A percentile compares a stretch with the other conserved stretches of the same genome.
Evolutionary conservation across 495 filamentous ascomycete species (phyloP).

Genomic region (Bacidia rubella): DNA sequence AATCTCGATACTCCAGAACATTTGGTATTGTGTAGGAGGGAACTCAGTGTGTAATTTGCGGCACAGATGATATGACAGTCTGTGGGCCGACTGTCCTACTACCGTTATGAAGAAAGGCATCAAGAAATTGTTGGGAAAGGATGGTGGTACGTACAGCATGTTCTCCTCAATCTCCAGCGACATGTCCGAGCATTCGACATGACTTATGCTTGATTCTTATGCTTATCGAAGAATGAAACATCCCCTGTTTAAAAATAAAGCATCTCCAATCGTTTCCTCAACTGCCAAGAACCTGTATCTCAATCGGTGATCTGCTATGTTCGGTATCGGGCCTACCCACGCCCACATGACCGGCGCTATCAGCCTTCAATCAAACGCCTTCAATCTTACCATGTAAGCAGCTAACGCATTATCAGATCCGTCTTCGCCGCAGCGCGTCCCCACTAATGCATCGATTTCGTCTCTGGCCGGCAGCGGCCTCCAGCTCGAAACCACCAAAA

Average conservation of each 20-base stretch:
- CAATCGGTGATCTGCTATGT: background rate
- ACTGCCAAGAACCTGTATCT: background rate
- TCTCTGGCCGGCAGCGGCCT: background rate
- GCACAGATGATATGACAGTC: background rate
- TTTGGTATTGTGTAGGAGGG: background rate
- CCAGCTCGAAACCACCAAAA: conserved; percentile 2
- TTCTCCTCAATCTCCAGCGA: background rate
- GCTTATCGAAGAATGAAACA: background rate
- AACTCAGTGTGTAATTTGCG: background rate
- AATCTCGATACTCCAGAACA: background rate
- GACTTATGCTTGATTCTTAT: background rate
- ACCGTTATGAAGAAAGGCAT: conserved; percentile 1
- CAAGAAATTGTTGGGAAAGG: conserved; percentile 3
- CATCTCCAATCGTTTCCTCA: background rate
- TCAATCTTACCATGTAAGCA: background rate
- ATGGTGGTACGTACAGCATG: background rate
- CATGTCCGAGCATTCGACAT: background rate
- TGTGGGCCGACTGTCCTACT: background rate
- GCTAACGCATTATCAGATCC: background rate
- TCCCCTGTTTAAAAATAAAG: background rate
- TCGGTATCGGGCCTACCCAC: background rate
- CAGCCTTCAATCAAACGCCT: background rate
- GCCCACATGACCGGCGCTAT: background rate
- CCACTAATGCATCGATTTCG: background rate
- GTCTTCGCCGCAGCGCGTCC: background rate